Percentiles rank a stretch among this genome's conserved stretches.
Evolutionary conservation across 2,329 filamentous ascomycete species (phyloP).

Genomic region (Gnomoniopsis smithogilvyi): DNA sequence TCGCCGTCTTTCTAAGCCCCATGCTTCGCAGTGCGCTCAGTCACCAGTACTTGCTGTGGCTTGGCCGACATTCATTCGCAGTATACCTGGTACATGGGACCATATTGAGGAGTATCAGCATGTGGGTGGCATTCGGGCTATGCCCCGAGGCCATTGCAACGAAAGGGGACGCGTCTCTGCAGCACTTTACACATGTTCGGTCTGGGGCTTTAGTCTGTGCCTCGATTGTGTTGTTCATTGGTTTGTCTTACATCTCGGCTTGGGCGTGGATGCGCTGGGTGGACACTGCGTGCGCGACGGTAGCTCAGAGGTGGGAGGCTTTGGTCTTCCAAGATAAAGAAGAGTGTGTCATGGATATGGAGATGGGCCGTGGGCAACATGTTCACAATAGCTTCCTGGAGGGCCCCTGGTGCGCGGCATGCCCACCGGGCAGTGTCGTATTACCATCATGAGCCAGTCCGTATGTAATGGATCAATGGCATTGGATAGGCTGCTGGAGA

Average conservation of each 20-base stretch:
- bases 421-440: neutral
- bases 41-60: conserved; percentile 47
- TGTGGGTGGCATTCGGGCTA: conserved; percentile 51
- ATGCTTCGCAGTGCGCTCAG: conserved; percentile 45
- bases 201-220: conserved; percentile 36
- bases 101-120: conserved; percentile 49
- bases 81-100: conserved; percentile 54
- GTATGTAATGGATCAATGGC: neutral
- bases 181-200: conserved; percentile 39
- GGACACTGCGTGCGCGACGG: conserved; percentile 44
- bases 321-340: conserved; percentile 42
- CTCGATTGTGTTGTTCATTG: conserved; percentile 43
- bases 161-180: conserved; percentile 36
- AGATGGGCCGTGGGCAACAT: conserved; percentile 22
- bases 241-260: conserved; percentile 43
- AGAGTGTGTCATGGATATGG: conserved; percentile 25
- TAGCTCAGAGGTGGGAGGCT: conserved; percentile 45
- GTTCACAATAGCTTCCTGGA: neutral
- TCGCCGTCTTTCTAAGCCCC: conserved; percentile 49
- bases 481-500: neutral
- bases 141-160: conserved; percentile 19
- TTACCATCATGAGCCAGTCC: neutral
- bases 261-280: conserved; percentile 50
- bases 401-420: neutral
- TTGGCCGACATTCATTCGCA: conserved; percentile 53